Percentiles rank a stretch among this genome's conserved stretches.
These are phyloP conservation scores for Hemileccinum rubropunctum DNA, from an alignment of 768 basidiomycete species.

Conservation along the genomic window DNA sequence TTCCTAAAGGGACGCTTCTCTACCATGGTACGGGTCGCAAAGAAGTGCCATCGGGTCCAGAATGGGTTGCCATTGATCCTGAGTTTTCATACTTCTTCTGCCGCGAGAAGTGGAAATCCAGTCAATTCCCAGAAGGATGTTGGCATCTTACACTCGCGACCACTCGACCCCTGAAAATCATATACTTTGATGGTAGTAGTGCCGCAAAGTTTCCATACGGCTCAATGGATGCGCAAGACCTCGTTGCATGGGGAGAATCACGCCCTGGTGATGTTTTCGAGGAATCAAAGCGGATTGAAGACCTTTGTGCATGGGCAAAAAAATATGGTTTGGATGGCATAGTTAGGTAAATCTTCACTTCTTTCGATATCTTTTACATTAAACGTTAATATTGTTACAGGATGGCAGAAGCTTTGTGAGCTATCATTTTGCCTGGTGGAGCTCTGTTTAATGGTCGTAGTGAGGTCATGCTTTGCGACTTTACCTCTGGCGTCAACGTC, in stretches of 20 bases:
- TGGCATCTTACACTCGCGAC: slow-evolving; percentile 6
- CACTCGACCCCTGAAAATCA: slow-evolving; percentile 7
- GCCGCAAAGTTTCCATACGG: slow-evolving; percentile 21
- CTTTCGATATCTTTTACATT: slow-evolving; percentile 14
- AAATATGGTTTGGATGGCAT: slow-evolving; percentile 32
- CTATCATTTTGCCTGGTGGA: slow-evolving; percentile 15
- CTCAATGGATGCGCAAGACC: slow-evolving; percentile 34
- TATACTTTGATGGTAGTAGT: slow-evolving; percentile 13
- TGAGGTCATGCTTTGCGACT: slow-evolving; percentile 50
- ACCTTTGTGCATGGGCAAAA: slow-evolving; percentile 34
- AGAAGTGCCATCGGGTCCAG: slow-evolving; percentile 20
- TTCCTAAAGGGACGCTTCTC: slow-evolving; percentile 6
- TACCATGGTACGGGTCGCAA: slow-evolving; percentile 4
- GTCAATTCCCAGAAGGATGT: slow-evolving; percentile 15
- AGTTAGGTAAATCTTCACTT: slow-evolving; percentile 22
- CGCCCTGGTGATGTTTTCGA: slow-evolving; percentile 15
- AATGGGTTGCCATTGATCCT: slow-evolving; percentile 31
- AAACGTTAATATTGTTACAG: slow-evolving; percentile 31
- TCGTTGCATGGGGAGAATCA: slow-evolving; percentile 28
- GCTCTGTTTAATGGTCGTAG: slow-evolving; percentile 19
- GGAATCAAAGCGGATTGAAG: slow-evolving; percentile 24
- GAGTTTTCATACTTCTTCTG: slow-evolving; percentile 36
- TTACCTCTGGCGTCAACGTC: slow-evolving; percentile 37
- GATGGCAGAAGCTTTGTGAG: slow-evolving; percentile 51
- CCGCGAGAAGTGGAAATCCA: background rate